Evolutionary conservation across 129 eudicot genomes (phyloP), one percentile per base, ranked within the genome.

Genomic region (Centella asiatica): DNA sequence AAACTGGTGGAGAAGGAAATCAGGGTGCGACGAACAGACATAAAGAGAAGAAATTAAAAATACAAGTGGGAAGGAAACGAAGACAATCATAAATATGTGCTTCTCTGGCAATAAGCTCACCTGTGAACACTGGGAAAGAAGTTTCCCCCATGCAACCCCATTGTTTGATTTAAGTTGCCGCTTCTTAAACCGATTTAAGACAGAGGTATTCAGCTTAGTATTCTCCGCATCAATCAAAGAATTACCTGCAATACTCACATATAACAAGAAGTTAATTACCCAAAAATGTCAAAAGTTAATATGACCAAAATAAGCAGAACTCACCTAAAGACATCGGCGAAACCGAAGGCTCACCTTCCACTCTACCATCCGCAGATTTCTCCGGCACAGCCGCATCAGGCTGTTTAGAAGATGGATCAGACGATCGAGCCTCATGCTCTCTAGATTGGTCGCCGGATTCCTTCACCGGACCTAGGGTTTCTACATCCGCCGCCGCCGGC

Each of bases 111-210:
- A 27, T 23, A 44, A 29, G 57, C 68, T n/a, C 27, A 86, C 97
- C 93, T 81, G 78, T 17, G 95, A 76, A 46, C 77, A 83, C 84
- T 83, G 89, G 1, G 95, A 90, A 57, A 90, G 77, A 52, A 90
- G 97, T 72, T 83, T 87, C 13, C 95, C 95, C 97, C 95, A 90
- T 40, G 94, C 90, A 52, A 61, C 84, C 23, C 82, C 88, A 34
- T 53, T 70, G 69, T 75, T 82, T 11, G 84, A 67, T 65, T 88
- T 85, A 28, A 56, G 58, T 45, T 58, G 87, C 58, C 86, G 66
- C 63, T 81, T 89, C 81, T 76, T 81, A 0, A 64, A 60, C 5
- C 86, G 71, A 72, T 72, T 89, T 60, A 65, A 61, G 4, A 52
- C 69, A 1, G 77, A 15, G n/a, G 72, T 81, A 60, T 44, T 72